Percentiles rank a stretch among this genome's conserved stretches.
Conservation (phyloP, 768 basidiomycete genomes). For the Termitomyces sp. region DNA sequence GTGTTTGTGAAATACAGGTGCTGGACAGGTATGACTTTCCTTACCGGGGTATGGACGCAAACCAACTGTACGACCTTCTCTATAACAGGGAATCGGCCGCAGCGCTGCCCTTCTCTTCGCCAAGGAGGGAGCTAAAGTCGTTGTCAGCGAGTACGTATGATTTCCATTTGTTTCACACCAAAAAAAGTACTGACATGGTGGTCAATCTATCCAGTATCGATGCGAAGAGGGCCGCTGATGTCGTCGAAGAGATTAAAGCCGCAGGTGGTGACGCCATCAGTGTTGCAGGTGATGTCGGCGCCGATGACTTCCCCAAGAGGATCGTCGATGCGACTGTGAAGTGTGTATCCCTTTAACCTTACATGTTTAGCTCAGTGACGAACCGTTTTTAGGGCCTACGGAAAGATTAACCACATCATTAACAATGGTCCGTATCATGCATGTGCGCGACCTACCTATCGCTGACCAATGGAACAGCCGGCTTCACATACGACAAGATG, state of each 20-base stretch:
- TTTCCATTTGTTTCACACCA: neutral
- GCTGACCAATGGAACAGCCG: conserved; percentile 38
- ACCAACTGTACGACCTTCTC: neutral
- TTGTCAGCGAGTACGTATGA: conserved; percentile 70
- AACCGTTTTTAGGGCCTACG: conserved; percentile 55
- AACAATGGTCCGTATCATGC: conserved; percentile 60
- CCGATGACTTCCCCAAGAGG: conserved; percentile 79
- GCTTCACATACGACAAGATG: conserved; percentile 86
- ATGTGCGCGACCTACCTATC: neutral
- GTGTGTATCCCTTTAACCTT: conserved; percentile 40
- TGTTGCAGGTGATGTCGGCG: conserved; percentile 78
- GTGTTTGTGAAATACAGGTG: conserved; percentile 42
- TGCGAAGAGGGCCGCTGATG: conserved; percentile 59
- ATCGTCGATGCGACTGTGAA: conserved; percentile 73
- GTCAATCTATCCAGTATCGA: conserved; percentile 54
- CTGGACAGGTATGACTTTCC: conserved; percentile 58
- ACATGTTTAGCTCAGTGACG: neutral
- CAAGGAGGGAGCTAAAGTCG: conserved; percentile 83
- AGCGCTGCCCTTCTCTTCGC: conserved; percentile 76
- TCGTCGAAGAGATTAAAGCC: conserved; percentile 71
- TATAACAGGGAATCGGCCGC: conserved; percentile 70
- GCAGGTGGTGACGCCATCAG: conserved; percentile 72
- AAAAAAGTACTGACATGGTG: conserved; percentile 8
- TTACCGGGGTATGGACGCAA: neutral
- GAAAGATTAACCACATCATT: conserved; percentile 84